These are phyloP conservation scores for Artomyces pyxidatus DNA, from an alignment of 768 basidiomycete genomes.

Conservation along the genomic window DNA sequence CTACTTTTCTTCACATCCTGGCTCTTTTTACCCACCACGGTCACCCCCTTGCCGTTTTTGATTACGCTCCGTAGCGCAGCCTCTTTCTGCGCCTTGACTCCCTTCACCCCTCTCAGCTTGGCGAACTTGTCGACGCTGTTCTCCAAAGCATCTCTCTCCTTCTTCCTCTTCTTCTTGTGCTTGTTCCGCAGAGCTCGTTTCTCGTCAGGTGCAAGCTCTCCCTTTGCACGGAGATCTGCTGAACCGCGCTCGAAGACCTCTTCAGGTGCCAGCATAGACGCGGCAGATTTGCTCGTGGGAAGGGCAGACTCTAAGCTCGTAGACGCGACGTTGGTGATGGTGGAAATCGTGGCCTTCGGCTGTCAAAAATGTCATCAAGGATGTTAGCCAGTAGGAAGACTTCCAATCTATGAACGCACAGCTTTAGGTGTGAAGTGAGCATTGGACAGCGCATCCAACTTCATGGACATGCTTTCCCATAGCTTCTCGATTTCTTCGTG, in stretches of 20 bases:
- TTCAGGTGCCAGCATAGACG: slow-evolving; percentile 87
- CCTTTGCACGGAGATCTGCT: slow-evolving; percentile 50
- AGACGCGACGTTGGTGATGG: slow-evolving; percentile 73
- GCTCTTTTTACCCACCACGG: slow-evolving; percentile 70
- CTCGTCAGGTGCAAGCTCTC: slow-evolving; percentile 80
- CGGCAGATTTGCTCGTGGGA: slow-evolving; percentile 67
- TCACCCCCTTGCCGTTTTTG: slow-evolving; percentile 79
- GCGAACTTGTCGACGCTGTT: slow-evolving; percentile 59
- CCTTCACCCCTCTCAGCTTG: slow-evolving; percentile 41
- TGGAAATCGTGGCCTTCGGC: slow-evolving; percentile 86
- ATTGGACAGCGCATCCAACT: slow-evolving; percentile 91
- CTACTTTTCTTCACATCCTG: slow-evolving; percentile 29
- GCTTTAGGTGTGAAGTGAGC: slow-evolving; percentile 93
- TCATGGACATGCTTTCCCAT: slow-evolving; percentile 82
- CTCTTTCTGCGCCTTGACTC: slow-evolving; percentile 77
- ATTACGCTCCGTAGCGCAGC: slow-evolving; percentile 75
- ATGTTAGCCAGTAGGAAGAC: not conserved
- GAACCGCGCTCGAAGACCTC: slow-evolving; percentile 69
- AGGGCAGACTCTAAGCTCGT: slow-evolving; percentile 85
- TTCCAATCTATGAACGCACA: slow-evolving; percentile 36
- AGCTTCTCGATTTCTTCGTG: slow-evolving; percentile 77
- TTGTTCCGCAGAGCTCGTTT: slow-evolving; percentile 66
- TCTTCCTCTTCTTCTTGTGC: slow-evolving; percentile 63
- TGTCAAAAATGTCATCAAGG: slow-evolving; percentile 24
- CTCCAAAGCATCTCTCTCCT: slow-evolving; percentile 54